A percentile compares a stretch with the other conserved stretches of the same genome.
These are phyloP conservation scores for Aureobasidium sp. DNA, from an alignment of 2,329 filamentous ascomycete species.

Conservation along the genomic window DNA sequence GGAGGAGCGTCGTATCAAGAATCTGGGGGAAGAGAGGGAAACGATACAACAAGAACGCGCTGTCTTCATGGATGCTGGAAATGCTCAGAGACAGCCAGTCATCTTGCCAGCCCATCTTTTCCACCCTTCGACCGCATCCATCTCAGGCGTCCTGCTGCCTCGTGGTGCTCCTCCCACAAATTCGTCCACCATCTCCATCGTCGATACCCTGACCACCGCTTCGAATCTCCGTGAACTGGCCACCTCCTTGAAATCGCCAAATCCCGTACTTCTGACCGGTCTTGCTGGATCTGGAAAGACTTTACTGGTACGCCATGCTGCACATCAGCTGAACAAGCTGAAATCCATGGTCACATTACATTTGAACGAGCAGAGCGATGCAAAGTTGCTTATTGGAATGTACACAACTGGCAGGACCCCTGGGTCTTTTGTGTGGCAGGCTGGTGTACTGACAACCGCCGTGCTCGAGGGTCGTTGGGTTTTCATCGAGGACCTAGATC, in stretches of 20 bases:
- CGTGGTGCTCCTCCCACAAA: slow-evolving; percentile 40
- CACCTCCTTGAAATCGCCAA: slow-evolving; percentile 55
- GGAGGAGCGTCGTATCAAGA: slow-evolving; percentile 52
- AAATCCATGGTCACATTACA: slow-evolving; percentile 86
- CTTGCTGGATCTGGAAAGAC: slow-evolving; percentile 88
- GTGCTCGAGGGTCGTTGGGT: slow-evolving; percentile 94
- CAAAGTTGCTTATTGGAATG: slow-evolving; percentile 89
- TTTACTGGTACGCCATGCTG: slow-evolving; percentile 72
- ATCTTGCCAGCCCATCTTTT: slow-evolving; percentile 20
- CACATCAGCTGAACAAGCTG: slow-evolving; percentile 69
- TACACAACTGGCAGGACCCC: slow-evolving; percentile 85
- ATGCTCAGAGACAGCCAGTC: slow-evolving; percentile 1
- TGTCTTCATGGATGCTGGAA: background rate
- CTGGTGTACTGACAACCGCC: slow-evolving; percentile 88
- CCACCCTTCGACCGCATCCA: slow-evolving; percentile 47
- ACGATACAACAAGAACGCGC: background rate
- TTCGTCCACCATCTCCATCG: slow-evolving; percentile 40
- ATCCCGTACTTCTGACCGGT: slow-evolving; percentile 75
- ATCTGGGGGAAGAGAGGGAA: slow-evolving; percentile 19
- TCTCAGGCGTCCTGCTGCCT: slow-evolving; percentile 62
- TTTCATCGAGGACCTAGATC: slow-evolving; percentile 91
- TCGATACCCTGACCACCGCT: slow-evolving; percentile 66
- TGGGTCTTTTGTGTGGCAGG: slow-evolving; percentile 84
- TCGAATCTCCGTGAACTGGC: slow-evolving; percentile 66
- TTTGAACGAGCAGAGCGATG: slow-evolving; percentile 95